A percentile compares a stretch with the other conserved stretches of the same genome.
phyloP scores from a whole-genome alignment of 1,284 basidiomycete species.

The Fomitopsis betulina region DNA sequence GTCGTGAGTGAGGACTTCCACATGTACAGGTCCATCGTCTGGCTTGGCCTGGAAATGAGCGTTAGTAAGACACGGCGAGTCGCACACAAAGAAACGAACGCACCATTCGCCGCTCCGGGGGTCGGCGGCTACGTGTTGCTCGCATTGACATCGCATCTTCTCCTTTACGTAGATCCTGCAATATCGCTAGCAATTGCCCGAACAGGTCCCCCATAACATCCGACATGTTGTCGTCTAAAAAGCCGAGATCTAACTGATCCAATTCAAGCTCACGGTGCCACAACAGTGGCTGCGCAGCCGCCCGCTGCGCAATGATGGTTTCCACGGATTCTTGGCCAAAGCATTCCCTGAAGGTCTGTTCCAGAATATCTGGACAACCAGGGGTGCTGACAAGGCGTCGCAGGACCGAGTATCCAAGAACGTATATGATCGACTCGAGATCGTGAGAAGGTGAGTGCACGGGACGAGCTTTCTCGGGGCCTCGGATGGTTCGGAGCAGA shows the following conservation, averaged over 20 bases:
- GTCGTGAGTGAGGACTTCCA: no score
- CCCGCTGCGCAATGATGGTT: not conserved
- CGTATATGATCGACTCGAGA: not conserved
- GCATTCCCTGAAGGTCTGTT: not conserved
- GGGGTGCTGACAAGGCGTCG: not conserved
- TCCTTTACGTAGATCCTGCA: not conserved
- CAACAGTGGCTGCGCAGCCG: not conserved
- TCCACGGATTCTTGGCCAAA: not conserved
- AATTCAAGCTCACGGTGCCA: not conserved
- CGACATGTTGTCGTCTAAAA: not conserved
- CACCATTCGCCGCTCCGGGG: no score
- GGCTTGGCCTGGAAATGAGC: no score
- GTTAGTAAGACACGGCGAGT: no score
- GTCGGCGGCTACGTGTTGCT: no score
- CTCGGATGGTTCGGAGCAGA: not conserved
- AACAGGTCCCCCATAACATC: not conserved
- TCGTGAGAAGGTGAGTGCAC: not conserved
- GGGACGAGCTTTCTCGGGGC: not conserved
- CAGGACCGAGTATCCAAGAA: not conserved
- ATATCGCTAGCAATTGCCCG: not conserved
- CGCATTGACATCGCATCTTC: no score
- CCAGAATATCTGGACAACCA: not conserved
- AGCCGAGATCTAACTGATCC: not conserved
- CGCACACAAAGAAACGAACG: no score
- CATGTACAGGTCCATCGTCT: no score